A percentile compares a stretch with the other conserved stretches of the same genome.
Evolutionary conservation across 306 rosid genomes (phyloP).

Genomic region (Oemleria cerasiformis): DNA sequence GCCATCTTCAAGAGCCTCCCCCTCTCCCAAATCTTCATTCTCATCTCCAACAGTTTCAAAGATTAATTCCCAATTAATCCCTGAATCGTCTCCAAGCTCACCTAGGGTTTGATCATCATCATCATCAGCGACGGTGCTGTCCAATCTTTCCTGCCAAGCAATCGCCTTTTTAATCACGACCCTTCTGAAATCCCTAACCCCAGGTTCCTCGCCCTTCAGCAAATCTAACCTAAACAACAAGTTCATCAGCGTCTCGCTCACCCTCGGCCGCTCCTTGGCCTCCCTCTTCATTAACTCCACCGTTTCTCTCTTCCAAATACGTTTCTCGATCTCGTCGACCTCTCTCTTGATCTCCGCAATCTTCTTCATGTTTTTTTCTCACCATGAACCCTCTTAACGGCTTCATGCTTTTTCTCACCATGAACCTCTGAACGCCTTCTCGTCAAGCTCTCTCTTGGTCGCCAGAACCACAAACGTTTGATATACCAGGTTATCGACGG

Average conservation of each 20-base stretch:
- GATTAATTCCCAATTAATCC: neutral
- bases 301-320: slow-evolving; percentile 17
- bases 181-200: no score
- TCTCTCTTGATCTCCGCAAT: slow-evolving; percentile 41
- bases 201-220: slow-evolving; percentile 43
- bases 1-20: no score
- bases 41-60: slow-evolving; percentile 13
- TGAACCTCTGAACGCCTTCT: no score
- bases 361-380: slow-evolving; percentile 56
- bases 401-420: no score
- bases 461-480: slow-evolving; percentile 69
- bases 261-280: slow-evolving; percentile 48
- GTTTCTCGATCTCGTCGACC: slow-evolving; percentile 41
- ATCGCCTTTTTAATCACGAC: slow-evolving; percentile 54
- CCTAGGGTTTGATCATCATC: neutral
- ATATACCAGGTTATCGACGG: slow-evolving; percentile 58
- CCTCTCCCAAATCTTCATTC: no score
- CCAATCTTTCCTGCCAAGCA: slow-evolving; percentile 59
- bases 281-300: slow-evolving; percentile 36
- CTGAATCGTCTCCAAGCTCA: neutral
- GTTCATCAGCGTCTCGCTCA: slow-evolving; percentile 59
- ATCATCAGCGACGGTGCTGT: slow-evolving; percentile 28
- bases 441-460: no score
- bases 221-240: slow-evolving; percentile 62
- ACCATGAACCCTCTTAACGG: slow-evolving; percentile 51